Conservation (phyloP, 768 basidiomycete species). For the Suillus hirtellus region DNA sequence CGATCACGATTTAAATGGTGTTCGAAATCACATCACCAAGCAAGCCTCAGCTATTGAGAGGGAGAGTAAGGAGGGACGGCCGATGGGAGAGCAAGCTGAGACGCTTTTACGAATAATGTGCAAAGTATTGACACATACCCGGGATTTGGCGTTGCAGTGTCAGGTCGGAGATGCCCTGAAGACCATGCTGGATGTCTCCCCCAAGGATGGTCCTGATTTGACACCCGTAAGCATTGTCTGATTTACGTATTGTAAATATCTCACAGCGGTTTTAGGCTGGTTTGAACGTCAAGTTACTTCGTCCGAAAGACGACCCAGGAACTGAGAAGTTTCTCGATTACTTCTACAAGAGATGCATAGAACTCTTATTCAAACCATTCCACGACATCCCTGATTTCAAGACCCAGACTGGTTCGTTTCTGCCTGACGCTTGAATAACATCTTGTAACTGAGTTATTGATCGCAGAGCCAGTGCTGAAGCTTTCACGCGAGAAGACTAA, state of each 20-base stretch:
- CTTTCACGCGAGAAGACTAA: slow-evolving; percentile 77
- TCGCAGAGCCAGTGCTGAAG: slow-evolving; percentile 50
- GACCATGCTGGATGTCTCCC: slow-evolving; percentile 78
- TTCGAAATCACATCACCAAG: slow-evolving; percentile 81
- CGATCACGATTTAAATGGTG: slow-evolving; percentile 89
- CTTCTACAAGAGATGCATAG: slow-evolving; percentile 84
- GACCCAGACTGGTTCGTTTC: slow-evolving; percentile 41
- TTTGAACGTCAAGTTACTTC: slow-evolving; percentile 47
- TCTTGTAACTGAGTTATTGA: slow-evolving; percentile 9
- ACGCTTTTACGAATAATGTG: slow-evolving; percentile 78
- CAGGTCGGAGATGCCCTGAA: slow-evolving; percentile 88
- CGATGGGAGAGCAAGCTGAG: slow-evolving; percentile 62
- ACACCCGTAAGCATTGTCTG: slow-evolving; percentile 32
- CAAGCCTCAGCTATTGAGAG: slow-evolving; percentile 73
- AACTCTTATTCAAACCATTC: slow-evolving; percentile 81
- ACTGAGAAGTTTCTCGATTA: slow-evolving; percentile 91
- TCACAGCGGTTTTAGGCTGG: slow-evolving; percentile 22
- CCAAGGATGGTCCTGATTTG: slow-evolving; percentile 38
- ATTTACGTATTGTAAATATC: slow-evolving; percentile 10
- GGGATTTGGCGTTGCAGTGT: slow-evolving; percentile 85
- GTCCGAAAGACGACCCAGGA: slow-evolving; percentile 77
- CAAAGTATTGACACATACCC: slow-evolving; percentile 72
- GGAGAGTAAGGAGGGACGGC: slow-evolving; percentile 57
- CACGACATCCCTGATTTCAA: slow-evolving; percentile 70
- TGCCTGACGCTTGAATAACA: not conserved